Conservation (phyloP, 176 grass and related monocot species). For the Secale cereale region DNA sequence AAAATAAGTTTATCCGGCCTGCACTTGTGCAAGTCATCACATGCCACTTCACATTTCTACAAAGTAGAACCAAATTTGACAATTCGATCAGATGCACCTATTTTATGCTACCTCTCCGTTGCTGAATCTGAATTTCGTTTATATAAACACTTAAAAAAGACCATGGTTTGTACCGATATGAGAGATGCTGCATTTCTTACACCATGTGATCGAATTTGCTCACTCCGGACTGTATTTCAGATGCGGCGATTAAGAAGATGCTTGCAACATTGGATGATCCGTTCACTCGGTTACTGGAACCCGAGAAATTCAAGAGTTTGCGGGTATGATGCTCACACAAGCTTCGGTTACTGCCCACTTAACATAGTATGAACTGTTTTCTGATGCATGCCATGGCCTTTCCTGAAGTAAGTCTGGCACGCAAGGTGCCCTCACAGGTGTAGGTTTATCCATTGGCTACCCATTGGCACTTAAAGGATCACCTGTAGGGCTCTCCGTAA, state of each 20-base stretch:
- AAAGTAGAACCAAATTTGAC: not conserved
- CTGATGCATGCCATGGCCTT: constrained; percentile 45
- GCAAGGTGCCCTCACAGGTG: constrained; percentile 88
- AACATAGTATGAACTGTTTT: not conserved
- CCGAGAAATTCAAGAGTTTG: constrained; percentile 97
- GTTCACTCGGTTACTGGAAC: constrained; percentile 96
- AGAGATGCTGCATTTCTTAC: not conserved
- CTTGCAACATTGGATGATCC: constrained; percentile 83
- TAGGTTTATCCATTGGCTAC: constrained; percentile 88
- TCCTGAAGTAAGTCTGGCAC: constrained; percentile 96
- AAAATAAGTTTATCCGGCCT: not conserved
- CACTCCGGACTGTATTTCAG: constrained; percentile 37
- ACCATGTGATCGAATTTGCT: not conserved
- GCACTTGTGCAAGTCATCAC: not conserved
- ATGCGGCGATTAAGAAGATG: constrained; percentile 94
- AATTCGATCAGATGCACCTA: not conserved
- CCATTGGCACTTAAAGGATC: constrained; percentile 61
- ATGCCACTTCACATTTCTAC: not conserved
- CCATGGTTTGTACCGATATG: not conserved
- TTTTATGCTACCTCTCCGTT: not conserved
- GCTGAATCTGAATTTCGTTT: not conserved
- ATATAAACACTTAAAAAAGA: not conserved
- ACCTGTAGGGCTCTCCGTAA: constrained; percentile 67
- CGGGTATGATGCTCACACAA: constrained; percentile 52
- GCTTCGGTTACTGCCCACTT: not conserved